Conservation (phyloP, 1,139 yeast species). For the Candida frijolesensis region DNA sequence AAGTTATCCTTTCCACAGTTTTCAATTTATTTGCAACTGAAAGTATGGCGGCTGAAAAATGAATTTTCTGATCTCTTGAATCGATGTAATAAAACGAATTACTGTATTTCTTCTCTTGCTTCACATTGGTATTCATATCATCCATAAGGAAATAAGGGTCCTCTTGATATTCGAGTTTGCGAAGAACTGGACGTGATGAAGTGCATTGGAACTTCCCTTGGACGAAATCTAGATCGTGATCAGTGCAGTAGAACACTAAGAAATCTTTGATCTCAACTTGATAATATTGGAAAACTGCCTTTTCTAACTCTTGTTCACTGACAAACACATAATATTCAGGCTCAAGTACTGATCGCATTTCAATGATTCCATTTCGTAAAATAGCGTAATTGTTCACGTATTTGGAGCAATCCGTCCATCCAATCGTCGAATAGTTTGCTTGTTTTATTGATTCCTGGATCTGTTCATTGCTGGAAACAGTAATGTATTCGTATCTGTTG, state of each 20-base stretch:
- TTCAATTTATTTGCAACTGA: constrained; percentile 3
- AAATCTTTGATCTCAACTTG: constrained; percentile 4
- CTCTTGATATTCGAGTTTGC: neutral
- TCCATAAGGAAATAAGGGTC: constrained; percentile 1
- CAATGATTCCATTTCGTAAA: neutral
- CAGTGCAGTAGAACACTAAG: constrained; percentile 1
- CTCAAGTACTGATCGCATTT: neutral
- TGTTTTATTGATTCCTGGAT: neutral
- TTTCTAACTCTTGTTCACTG: constrained; percentile 1
- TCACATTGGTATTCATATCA: constrained; percentile 1
- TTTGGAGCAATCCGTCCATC: constrained; percentile 1
- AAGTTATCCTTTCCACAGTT: neutral
- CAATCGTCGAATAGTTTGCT: neutral
- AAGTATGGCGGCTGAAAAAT: constrained; percentile 2
- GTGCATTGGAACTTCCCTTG: constrained; percentile 1
- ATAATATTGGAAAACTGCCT: constrained; percentile 6
- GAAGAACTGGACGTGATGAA: neutral
- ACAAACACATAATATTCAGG: neutral
- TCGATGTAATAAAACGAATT: constrained; percentile 2
- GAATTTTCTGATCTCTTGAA: neutral
- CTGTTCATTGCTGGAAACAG: neutral
- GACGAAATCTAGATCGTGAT: neutral
- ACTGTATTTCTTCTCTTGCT: neutral
- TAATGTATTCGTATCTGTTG: constrained; percentile 2
- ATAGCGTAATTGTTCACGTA: constrained; percentile 2